Conservation (phyloP, 1,284 basidiomycete species). For the Cutaneotrichosporon cutaneum region DNA sequence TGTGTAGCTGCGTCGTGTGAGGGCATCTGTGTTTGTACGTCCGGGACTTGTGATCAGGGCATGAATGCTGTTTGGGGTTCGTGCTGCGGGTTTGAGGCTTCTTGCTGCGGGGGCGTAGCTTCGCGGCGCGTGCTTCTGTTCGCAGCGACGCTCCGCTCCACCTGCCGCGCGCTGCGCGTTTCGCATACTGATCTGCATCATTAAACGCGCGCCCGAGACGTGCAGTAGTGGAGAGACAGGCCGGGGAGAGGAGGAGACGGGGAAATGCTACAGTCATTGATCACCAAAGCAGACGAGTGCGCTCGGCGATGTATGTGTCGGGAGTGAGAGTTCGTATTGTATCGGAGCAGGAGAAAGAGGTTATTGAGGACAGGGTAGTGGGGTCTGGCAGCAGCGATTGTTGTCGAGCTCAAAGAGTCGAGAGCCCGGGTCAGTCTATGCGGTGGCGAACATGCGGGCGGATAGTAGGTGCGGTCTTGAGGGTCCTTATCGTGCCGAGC, state of each 20-base stretch:
- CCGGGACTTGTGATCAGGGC: neutral
- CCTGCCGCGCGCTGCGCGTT: neutral
- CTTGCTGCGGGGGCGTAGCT: neutral
- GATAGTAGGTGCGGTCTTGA: neutral
- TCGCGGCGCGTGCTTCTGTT: too few species aligned
- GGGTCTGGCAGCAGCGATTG: too few species aligned
- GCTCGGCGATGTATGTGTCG: neutral
- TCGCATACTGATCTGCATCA: constrained; percentile 13
- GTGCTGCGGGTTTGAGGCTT: neutral
- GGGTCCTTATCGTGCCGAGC: constrained; percentile 1
- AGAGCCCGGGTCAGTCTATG: neutral
- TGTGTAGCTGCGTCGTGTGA: neutral
- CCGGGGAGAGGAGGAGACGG: constrained; percentile 5
- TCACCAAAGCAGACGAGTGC: constrained; percentile 1
- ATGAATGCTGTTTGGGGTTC: neutral
- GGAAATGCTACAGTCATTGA: constrained; percentile 9
- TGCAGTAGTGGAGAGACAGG: neutral
- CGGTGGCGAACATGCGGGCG: neutral
- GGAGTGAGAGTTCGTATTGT: neutral
- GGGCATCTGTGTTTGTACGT: neutral
- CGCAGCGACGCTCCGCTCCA: neutral
- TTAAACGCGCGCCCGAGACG: constrained; percentile 16
- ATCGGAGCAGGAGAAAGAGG: neutral
- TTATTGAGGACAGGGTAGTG: neutral
- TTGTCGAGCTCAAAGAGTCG: neutral